phyloP scores from a whole-genome alignment of 148 eudicot genomes.

The Fagopyrum esculentum region DNA sequence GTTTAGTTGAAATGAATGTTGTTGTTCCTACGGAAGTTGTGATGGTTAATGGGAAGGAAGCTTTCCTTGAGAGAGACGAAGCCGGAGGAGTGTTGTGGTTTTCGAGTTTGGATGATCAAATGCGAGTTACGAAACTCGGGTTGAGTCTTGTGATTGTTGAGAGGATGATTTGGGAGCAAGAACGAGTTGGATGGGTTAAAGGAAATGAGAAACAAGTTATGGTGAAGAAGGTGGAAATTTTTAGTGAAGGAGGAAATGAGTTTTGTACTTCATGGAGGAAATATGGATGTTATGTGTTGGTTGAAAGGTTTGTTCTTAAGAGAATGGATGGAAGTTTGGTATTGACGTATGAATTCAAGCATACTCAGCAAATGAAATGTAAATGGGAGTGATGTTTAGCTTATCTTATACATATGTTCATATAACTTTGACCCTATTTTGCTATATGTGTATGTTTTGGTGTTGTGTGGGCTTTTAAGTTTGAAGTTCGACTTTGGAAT shows the following conservation, averaged over 20 bases:
- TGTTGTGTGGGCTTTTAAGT: background rate
- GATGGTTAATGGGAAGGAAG: constrained; percentile 22
- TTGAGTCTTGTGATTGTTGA: constrained; percentile 23
- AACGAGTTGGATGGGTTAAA: constrained; percentile 30
- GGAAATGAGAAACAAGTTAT: constrained; percentile 24
- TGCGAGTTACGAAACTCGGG: constrained; percentile 21
- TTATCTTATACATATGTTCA: background rate
- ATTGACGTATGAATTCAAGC: constrained; percentile 35
- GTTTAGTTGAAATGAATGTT: constrained; percentile 18
- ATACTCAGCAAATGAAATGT: constrained; percentile 26
- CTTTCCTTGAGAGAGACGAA: constrained; percentile 16
- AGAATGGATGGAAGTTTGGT: constrained; percentile 44
- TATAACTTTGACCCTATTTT: too few relatives aligned
- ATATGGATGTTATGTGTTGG: constrained; percentile 43
- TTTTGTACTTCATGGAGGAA: constrained; percentile 24
- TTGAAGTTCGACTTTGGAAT: background rate
- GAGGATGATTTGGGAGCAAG: constrained; percentile 42
- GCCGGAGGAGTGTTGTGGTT: constrained; percentile 27
- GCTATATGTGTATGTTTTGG: background rate
- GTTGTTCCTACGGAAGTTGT: constrained; percentile 22
- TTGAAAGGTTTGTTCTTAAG: constrained; percentile 39
- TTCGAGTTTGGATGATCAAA: constrained; percentile 11
- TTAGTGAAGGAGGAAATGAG: constrained; percentile 6
- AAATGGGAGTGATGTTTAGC: constrained; percentile 26
- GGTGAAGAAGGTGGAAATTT: constrained; percentile 19